Conservation (phyloP, 345 rosid genomes). For the Salix suchowensis region DNA sequence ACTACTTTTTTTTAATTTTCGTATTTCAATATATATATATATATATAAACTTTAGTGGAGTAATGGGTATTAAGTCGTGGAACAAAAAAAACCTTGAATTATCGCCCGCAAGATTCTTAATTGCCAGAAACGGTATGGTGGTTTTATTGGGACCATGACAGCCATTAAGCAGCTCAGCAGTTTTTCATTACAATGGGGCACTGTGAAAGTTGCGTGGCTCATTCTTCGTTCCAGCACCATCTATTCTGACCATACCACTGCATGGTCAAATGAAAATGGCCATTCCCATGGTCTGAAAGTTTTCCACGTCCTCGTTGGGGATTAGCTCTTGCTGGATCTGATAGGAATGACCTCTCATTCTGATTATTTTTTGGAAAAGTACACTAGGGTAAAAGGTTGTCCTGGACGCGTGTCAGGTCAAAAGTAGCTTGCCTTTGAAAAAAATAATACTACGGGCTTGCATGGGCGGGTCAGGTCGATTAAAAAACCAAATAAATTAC, state of each 20-base stretch:
- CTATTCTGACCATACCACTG: neutral
- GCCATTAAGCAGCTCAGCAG: neutral
- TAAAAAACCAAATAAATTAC: neutral
- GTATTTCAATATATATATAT: no score
- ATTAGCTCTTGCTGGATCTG: neutral
- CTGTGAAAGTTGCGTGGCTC: neutral
- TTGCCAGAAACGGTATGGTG: neutral
- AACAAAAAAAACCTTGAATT: neutral
- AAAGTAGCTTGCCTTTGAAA: neutral
- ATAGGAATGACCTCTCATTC: neutral
- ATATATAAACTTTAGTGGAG: no score
- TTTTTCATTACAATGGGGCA: neutral
- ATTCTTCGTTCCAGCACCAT: no score
- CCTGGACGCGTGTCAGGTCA: neutral
- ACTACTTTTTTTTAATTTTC: no score
- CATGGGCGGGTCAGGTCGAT: no score
- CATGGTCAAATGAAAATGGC: neutral
- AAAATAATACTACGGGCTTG: neutral
- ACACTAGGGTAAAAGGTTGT: neutral
- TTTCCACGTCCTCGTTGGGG: neutral
- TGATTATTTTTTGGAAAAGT: no score
- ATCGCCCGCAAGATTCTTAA: constrained; percentile 1
- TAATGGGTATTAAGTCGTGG: no score
- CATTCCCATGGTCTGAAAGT: neutral
- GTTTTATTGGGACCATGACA: neutral